Evolutionary conservation across 2,329 filamentous ascomycete species (phyloP), one percentile per base, ranked within the genome.

Genomic region (Thelonectria discophora): DNA sequence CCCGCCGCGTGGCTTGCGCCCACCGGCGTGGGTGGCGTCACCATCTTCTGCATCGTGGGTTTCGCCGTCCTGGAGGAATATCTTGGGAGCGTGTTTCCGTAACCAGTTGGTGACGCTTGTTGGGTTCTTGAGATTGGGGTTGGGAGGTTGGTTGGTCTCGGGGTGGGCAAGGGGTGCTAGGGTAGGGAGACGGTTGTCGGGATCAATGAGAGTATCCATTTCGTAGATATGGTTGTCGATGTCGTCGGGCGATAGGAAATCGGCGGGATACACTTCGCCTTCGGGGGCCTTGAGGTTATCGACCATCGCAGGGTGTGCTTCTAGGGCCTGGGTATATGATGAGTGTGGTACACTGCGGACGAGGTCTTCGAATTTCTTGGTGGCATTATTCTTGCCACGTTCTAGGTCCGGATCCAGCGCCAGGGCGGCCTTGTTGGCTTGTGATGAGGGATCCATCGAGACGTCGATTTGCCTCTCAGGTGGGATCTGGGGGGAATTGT

Each of bases 81-180:
- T 89, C 75, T 94, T 89, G 3, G 93, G 91, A 61, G 92, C 89
- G 76, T 97, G 85, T 73, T 92, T 89, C 65, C 92, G 87, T 12
- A 99, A 86, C 95, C 95, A 99, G 76, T 96, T 97, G 80, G 97
- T 96, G 3, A 97, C 94, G 61, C 92, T 96, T 43, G 93, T 91
- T 0, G 94, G 93, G 75, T 98, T 98, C 69, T 82, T 80, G 43
- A 82, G 75, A 46, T 79, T 67, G 71, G 78, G 69, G 77, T 80
- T 71, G 48, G 76, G 72, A 68, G 74, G 77, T 56, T 73, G 77
- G 60, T 75, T 74, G 21, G 73, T 71, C 55, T 74, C 74, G 17
- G 76, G 73, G 32, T 79, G 69, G 65, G 79, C 79, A 43, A 80
- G 79, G 5, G 86, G 84, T 11, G 86, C 86, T 40, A 87, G 78